Conservation (phyloP, 495 filamentous ascomycete species). For the Niebla homalea region DNA sequence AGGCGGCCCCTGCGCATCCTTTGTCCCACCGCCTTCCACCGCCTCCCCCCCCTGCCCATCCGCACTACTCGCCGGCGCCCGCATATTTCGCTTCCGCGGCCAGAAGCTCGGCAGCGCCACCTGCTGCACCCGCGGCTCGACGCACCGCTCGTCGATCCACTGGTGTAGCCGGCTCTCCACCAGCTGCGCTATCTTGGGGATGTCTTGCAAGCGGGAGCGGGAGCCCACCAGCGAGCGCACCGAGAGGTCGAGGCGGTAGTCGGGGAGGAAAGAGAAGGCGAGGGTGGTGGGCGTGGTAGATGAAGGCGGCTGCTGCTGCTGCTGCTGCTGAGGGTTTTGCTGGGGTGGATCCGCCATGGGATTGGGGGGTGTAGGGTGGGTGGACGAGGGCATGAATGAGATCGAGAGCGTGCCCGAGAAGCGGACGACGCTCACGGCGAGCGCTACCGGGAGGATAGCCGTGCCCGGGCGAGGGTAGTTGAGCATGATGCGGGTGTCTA, state of each 20-base stretch:
- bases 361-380: conserved; percentile 22
- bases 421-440: conserved; percentile 80
- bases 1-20: conserved; percentile 4
- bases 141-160: conserved; percentile 94
- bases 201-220: conserved; percentile 79
- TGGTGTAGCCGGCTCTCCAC: conserved; percentile 82
- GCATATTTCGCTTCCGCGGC: conserved; percentile 76
- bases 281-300: conserved; percentile 57
- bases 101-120: conserved; percentile 87
- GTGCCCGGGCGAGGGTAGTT: conserved; percentile 85
- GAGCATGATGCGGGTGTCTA: conserved; percentile 85
- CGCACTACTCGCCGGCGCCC: conserved; percentile 27
- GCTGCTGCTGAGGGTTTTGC: neutral
- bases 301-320: conserved; percentile 25
- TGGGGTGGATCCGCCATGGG: neutral
- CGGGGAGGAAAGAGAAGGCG: conserved; percentile 86
- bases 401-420: conserved; percentile 92
- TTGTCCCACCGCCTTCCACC: too few relatives aligned
- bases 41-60: conserved; percentile 9
- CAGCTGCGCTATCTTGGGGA: conserved; percentile 92
- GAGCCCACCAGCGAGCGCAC: conserved; percentile 87
- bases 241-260: conserved; percentile 86
- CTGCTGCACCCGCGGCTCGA: conserved; percentile 91
- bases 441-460: conserved; percentile 82
- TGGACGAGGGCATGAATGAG: conserved; percentile 61